Conservation (phyloP, 1,139 yeast species). For the Hanseniaspora sp. region DNA sequence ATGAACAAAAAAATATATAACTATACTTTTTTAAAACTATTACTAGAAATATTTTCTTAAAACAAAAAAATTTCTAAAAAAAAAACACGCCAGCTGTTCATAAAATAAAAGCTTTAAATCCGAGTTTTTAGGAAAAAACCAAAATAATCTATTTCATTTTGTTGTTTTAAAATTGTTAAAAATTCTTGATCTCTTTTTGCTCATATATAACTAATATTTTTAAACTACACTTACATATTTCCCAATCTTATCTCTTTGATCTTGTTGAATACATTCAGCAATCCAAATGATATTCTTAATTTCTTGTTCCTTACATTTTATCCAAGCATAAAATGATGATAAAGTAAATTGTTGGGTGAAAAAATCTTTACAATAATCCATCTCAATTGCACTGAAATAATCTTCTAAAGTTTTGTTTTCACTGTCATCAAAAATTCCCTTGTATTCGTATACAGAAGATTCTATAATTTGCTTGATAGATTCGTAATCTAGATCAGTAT, state of each 20-base stretch:
- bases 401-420: conserved; percentile 61
- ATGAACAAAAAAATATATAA: too few relatives aligned
- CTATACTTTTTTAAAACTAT: too few relatives aligned
- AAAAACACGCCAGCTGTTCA: too few relatives aligned
- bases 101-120: too few relatives aligned
- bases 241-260: conserved; percentile 70
- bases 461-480: conserved; percentile 65
- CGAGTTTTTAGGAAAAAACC: too few relatives aligned
- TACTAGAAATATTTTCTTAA: too few relatives aligned
- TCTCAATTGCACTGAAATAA: conserved; percentile 82
- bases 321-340: conserved; percentile 91
- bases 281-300: conserved; percentile 95
- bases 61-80: too few relatives aligned
- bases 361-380: conserved; percentile 84
- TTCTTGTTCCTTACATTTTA: conserved; percentile 91
- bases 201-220: neutral
- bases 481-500: conserved; percentile 68
- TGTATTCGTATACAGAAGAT: conserved; percentile 55
- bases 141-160: too few relatives aligned
- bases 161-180: too few relatives aligned
- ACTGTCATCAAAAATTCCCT: conserved; percentile 53
- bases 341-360: conserved; percentile 94
- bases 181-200: too few relatives aligned
- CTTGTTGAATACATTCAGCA: conserved; percentile 91
- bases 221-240: conserved; percentile 65